Evolutionary conservation across 768 basidiomycete species (phyloP).

Genomic region (Polyporus arcularius): DNA sequence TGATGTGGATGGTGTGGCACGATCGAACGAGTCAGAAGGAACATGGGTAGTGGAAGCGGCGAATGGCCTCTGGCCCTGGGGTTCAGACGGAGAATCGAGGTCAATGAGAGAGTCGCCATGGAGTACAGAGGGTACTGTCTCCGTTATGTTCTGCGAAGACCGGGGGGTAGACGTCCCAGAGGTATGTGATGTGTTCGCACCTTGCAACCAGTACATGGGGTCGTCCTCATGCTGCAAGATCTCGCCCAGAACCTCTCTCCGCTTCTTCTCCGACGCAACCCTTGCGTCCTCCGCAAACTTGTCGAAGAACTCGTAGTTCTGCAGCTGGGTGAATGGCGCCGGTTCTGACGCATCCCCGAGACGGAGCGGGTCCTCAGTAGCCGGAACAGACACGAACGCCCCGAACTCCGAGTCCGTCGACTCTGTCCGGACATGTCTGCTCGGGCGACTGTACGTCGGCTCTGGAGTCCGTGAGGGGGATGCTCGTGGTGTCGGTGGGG

Average conservation of each 20-base stretch:
- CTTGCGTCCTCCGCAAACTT: conserved; percentile 60
- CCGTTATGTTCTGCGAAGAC: background rate
- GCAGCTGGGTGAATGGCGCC: conserved; percentile 19
- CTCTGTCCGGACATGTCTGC: conserved; percentile 17
- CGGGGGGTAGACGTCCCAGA: conserved; percentile 2
- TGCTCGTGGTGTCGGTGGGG: conserved; percentile 34
- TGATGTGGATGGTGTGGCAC: background rate
- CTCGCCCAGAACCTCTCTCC: conserved; percentile 61
- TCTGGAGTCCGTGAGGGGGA: conserved; percentile 25
- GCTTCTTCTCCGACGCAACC: conserved; percentile 50
- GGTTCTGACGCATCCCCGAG: conserved; percentile 2
- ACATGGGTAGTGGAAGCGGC: conserved; percentile 8
- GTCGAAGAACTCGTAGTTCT: conserved; percentile 52
- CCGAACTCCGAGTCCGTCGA: conserved; percentile 56
- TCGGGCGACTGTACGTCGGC: conserved; percentile 5
- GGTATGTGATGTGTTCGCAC: background rate
- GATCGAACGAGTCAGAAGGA: background rate
- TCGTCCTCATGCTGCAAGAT: conserved; percentile 68
- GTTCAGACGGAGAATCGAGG: conserved; percentile 18
- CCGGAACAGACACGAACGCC: conserved; percentile 58
- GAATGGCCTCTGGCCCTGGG: conserved; percentile 16
- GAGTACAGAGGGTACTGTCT: background rate
- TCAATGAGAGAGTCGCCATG: conserved; percentile 11
- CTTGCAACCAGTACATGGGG: conserved; percentile 59
- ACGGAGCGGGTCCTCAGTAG: conserved; percentile 52